These are phyloP conservation scores for Lagenaria siceraria DNA, from an alignment of 306 rosid species.

Conservation along the genomic window DNA sequence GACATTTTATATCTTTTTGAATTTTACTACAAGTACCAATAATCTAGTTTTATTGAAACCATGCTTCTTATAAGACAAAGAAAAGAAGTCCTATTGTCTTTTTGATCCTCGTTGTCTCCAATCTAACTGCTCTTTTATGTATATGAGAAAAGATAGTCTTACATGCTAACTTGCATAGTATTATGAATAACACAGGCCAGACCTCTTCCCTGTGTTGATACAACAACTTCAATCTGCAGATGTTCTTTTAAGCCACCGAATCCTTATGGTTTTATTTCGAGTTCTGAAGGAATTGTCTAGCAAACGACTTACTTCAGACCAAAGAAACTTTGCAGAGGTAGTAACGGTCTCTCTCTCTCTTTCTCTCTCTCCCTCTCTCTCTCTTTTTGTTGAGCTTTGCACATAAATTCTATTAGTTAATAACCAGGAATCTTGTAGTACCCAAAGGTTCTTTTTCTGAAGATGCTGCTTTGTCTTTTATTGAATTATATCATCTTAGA, in stretches of 20 bases:
- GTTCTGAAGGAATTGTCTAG: constrained; percentile 82
- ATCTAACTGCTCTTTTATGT: background rate
- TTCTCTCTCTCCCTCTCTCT: background rate
- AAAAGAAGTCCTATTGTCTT: background rate
- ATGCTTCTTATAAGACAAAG: background rate
- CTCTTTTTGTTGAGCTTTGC: background rate
- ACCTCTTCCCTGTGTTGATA: constrained; percentile 68
- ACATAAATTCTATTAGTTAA: background rate
- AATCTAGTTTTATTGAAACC: background rate
- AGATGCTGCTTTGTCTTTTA: background rate
- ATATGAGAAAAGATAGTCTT: background rate
- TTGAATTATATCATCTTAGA: background rate
- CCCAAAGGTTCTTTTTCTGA: background rate
- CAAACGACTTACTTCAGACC: constrained; percentile 77
- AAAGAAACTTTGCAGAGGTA: constrained; percentile 88
- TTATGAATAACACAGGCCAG: constrained; percentile 69
- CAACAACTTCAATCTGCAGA: constrained; percentile 81
- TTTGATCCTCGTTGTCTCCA: background rate
- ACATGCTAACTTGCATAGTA: background rate
- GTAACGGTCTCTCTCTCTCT: background rate
- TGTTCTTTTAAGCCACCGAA: constrained; percentile 70
- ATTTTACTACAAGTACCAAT: background rate
- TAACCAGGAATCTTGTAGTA: background rate
- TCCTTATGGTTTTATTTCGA: constrained; percentile 69
- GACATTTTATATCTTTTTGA: background rate